These are phyloP conservation scores for Claviceps pusilla DNA, from an alignment of 2,329 filamentous ascomycete species.

Conservation along the genomic window DNA sequence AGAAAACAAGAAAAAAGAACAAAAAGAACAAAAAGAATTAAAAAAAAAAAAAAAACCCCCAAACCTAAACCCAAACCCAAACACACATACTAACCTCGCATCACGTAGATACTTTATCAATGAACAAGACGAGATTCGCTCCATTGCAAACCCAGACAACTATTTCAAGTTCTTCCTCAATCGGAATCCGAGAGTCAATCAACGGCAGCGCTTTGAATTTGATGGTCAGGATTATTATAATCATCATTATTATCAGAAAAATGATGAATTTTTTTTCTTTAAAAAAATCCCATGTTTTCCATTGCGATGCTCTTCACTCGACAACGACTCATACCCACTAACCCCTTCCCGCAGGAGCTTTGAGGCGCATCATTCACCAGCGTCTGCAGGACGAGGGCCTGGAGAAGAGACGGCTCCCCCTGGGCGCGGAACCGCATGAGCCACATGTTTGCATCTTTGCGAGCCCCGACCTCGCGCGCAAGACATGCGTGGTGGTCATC, in stretches of 20 bases:
- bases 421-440: slow-evolving; percentile 27
- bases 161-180: slow-evolving; percentile 63
- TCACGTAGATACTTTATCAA: slow-evolving; percentile 60
- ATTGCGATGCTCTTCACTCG: too few species aligned
- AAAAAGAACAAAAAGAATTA: too few species aligned
- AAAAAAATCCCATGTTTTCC: background rate
- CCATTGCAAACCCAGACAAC: slow-evolving; percentile 47
- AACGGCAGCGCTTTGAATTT: slow-evolving; percentile 57
- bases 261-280: background rate
- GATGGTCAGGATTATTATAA: slow-evolving; percentile 37
- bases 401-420: slow-evolving; percentile 44
- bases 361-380: slow-evolving; percentile 42
- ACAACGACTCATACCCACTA: too few species aligned
- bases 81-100: background rate
- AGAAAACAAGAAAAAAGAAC: too few species aligned
- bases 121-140: slow-evolving; percentile 57
- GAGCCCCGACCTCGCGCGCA: background rate
- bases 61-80: too few species aligned
- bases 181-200: slow-evolving; percentile 63
- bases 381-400: slow-evolving; percentile 51
- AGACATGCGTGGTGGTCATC: slow-evolving; percentile 47
- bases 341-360: slow-evolving; percentile 33
- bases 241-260: too few species aligned
- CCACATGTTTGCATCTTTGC: slow-evolving; percentile 55
- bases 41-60: too few species aligned